Base-by-base conservation (phyloP, 495 filamentous ascomycete genomes). In the Lentithecium fluviatile region DNA sequence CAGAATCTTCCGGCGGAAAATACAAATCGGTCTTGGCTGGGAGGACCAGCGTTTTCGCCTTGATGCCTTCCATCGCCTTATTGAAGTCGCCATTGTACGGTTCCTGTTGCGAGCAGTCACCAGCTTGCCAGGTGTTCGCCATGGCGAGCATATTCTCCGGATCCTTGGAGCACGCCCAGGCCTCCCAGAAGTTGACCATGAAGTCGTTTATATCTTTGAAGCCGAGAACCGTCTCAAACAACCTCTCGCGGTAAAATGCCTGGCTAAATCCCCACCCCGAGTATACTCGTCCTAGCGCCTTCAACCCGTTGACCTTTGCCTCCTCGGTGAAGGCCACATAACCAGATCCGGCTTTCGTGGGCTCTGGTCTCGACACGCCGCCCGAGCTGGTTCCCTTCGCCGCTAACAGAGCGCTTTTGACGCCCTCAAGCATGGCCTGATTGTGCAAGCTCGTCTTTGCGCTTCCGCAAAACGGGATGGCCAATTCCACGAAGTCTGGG, bases 241-340 rank as follows among this genome's bases (percentile, higher is more conserved):
- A 55, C 65, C 82, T 85, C 60, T 86, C 76, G 3, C 87, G 76
- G 62, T 90, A 90, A 63, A 88, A 89, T 0, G 86, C 78, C 58
- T 88, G 85, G 55, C 82, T 86, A 68, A 89, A 85, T 2, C 87
- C 87, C 87, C 87, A 90, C 11, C 86, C 86, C 34, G 87, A 85
- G 77, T 90, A 90, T 0, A 81, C 86, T 43, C 87, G 77, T 0
- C 84, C 86, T 68, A 89, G 79, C 7, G 86, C 85, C 68, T 85
- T 88, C 55, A 90, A 69, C 0, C 86, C 87, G 43, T 81, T 73
- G n/a, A 78, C 72, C 25, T 72, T 81, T 63, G 88, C 83, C 54
- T 80, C 72, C 0, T 70, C 72, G 25, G 74, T 79, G 85, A 86
- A 88, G 4, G 64, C 62, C 6, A 78, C 75, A 52, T 79, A 75